Evolutionary conservation across 1,284 basidiomycete genomes (phyloP).

Genomic region (Tetrapyrgos nigripes): DNA sequence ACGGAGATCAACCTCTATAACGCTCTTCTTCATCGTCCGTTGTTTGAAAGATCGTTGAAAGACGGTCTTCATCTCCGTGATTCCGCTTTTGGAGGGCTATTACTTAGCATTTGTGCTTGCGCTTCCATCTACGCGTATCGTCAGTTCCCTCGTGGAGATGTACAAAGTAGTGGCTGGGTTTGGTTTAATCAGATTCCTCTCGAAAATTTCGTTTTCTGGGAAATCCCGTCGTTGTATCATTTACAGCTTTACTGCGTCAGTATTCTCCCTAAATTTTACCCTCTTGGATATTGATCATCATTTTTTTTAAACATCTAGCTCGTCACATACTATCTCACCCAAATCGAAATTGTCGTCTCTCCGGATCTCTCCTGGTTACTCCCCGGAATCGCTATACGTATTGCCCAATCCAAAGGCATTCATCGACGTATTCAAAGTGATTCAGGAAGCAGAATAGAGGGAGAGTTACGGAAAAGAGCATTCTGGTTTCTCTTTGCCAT

Average conservation of each 20-base stretch:
- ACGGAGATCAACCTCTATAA: background rate
- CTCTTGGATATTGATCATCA: background rate
- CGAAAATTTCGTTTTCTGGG: background rate
- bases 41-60: background rate
- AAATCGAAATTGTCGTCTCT: background rate
- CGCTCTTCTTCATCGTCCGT: conserved; percentile 2
- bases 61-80: background rate
- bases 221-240: background rate
- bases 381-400: background rate
- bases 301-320: background rate
- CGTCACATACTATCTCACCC: background rate
- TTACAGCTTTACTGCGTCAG: conserved; percentile 7
- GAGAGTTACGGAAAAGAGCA: conserved; percentile 78
- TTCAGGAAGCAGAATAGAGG: conserved; percentile 32
- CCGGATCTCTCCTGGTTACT: background rate
- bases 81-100: background rate
- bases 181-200: conserved; percentile 1
- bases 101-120: conserved; percentile 4
- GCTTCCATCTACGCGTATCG: background rate
- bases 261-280: background rate
- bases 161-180: background rate
- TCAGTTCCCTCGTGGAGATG: background rate
- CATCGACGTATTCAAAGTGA: background rate
- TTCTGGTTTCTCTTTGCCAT: conserved; percentile 66
- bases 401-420: background rate